Base-by-base conservation (phyloP, 164 flowering plant genomes). In the Chimonanthus salicifolius region DNA sequence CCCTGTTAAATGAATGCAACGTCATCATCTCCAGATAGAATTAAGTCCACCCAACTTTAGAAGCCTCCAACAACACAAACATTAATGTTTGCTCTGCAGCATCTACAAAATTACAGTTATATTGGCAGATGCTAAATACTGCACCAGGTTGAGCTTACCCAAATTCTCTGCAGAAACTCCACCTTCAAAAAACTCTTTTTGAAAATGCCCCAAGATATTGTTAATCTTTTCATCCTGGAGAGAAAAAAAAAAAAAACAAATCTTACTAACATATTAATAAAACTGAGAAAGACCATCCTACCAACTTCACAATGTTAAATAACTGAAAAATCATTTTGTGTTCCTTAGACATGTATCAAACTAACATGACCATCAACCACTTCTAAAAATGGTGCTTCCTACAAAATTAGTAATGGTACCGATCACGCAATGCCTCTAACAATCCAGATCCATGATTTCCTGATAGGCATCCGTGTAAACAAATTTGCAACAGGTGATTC, bases 141-240 rank as follows among this genome's bases (percentile, higher is more conserved):
- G 71, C 49, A 54, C n/a, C 5, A 54, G 60, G 33, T 50, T 18
- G 33, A 69, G 51, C 71, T 62, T 67, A 94, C 98, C 94, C 84
- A 90, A 82, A 80, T 83, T 84, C 75, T 88, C 97, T 2, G 88
- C 88, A 72, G 90, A 85, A 78, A 85, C 87, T 10, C 84, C 89
- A 16, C 89, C 91, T 80, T 88, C 94, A 81, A 94, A 94, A 80
- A 33, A 33, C 33, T 87, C 94, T 80, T 84, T 90, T 74, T 84
- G 92, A 75, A 85, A 83, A 78, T 94, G 94, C 13, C 98, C 98
- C 81, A 90, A 81, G 21, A 86, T 81, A 84, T 78, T 76, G 72
- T 90, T 86, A 73, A 94, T 70, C 79, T 83, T 94, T 72, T 86
- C 79, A 74, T 80, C 85, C 85, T 82, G 77, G 2, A 33, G 33